Conservation (phyloP, 257 asterid genomes). For the Cinchona pubescens region DNA sequence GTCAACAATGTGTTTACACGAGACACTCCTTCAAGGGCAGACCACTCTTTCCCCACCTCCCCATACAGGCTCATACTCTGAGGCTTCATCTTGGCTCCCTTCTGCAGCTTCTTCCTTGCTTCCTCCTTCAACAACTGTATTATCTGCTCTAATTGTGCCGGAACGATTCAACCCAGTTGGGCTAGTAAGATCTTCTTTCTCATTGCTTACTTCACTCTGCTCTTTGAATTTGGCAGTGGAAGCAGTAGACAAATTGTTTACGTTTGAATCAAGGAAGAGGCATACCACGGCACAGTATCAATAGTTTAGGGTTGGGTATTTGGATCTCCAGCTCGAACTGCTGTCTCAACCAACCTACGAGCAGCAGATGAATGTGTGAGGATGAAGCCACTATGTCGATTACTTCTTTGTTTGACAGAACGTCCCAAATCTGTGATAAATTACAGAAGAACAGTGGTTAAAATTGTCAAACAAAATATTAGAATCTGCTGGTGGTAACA, state of each 20-base stretch:
- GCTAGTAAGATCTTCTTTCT: slow-evolving; percentile 16
- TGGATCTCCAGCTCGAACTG: slow-evolving; percentile 71
- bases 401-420: slow-evolving; percentile 78
- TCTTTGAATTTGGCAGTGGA: slow-evolving; percentile 35
- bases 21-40: slow-evolving; percentile 74
- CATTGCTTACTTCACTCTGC: slow-evolving; percentile 23
- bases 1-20: slow-evolving; percentile 66
- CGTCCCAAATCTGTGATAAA: slow-evolving; percentile 73
- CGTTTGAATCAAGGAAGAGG: slow-evolving; percentile 57
- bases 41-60: slow-evolving; percentile 56
- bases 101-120: slow-evolving; percentile 36
- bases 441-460: neutral
- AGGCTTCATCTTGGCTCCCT: slow-evolving; percentile 24
- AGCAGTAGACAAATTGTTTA: slow-evolving; percentile 33
- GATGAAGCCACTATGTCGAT: slow-evolving; percentile 56
- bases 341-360: slow-evolving; percentile 56
- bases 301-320: slow-evolving; percentile 76
- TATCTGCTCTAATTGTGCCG: slow-evolving; percentile 30
- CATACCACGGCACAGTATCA: slow-evolving; percentile 86
- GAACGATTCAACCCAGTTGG: slow-evolving; percentile 28
- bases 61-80: slow-evolving; percentile 33
- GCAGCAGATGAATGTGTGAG: slow-evolving; percentile 59
- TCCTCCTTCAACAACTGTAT: slow-evolving; percentile 23
- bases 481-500: neutral
- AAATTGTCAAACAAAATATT: neutral